phyloP scores from a whole-genome alignment of 805 yeast genomes.

The Pichia kluyveri region DNA sequence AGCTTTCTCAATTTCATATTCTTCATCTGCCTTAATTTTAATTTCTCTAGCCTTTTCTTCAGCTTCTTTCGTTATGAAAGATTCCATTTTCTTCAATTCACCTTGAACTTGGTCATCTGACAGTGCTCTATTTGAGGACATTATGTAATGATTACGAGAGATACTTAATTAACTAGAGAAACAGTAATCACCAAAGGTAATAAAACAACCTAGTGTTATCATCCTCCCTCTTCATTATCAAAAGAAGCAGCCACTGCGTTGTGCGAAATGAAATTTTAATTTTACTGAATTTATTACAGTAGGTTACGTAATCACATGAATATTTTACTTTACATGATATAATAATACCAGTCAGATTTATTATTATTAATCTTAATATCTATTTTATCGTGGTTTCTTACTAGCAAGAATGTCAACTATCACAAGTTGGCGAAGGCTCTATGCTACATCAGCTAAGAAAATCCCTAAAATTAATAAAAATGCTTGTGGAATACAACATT shows the following conservation, averaged over 20 bases:
- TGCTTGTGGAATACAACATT: slow-evolving; percentile 46
- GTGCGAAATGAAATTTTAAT: not conserved
- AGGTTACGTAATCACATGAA: too few species aligned
- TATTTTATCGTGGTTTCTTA: too few species aligned
- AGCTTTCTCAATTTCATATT: slow-evolving; percentile 96
- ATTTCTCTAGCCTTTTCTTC: slow-evolving; percentile 98
- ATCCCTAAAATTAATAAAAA: not conserved
- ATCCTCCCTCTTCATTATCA: not conserved
- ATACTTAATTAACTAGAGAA: too few species aligned
- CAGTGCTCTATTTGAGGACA: slow-evolving; percentile 30
- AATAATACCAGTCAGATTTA: too few species aligned
- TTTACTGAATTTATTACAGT: too few species aligned
- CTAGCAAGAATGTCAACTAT: not conserved
- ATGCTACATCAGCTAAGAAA: not conserved
- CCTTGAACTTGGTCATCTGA: slow-evolving; percentile 57
- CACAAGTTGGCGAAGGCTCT: not conserved
- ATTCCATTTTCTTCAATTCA: slow-evolving; percentile 96
- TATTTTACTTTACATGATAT: too few species aligned
- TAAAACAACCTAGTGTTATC: too few species aligned
- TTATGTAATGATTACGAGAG: not conserved
- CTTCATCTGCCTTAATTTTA: slow-evolving; percentile 93
- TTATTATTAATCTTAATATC: too few species aligned
- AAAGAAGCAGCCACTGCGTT: not conserved
- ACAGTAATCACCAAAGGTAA: too few species aligned
- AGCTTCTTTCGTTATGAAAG: slow-evolving; percentile 98